Evolutionary conservation across 768 basidiomycete species (phyloP).

Genomic region (Lactarius tabidus): DNA sequence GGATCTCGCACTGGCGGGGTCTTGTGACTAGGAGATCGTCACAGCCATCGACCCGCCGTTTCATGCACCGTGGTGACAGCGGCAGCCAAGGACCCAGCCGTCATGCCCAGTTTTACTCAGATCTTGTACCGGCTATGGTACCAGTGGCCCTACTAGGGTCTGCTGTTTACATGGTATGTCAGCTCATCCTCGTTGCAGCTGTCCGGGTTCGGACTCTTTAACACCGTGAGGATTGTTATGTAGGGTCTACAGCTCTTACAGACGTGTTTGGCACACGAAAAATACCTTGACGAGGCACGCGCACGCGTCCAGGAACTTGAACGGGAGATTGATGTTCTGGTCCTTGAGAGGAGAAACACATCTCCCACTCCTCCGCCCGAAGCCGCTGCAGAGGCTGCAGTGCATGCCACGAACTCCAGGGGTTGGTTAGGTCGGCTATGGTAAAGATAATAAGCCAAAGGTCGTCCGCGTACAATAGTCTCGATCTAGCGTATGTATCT

Average conservation of each 20-base stretch:
- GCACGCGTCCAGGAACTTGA: conserved; percentile 53
- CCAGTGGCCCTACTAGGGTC: conserved; percentile 76
- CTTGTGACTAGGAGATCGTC: not conserved
- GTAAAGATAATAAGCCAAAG: not conserved
- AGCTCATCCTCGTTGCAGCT: conserved; percentile 2
- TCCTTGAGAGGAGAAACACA: conserved; percentile 9
- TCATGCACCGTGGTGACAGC: conserved; percentile 28
- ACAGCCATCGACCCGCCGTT: conserved; percentile 4
- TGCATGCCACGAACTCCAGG: not conserved
- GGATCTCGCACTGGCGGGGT: conserved; percentile 1
- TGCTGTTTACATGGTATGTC: conserved; percentile 66
- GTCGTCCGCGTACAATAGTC: not conserved
- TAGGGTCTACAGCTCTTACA: conserved; percentile 68
- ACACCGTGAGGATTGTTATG: not conserved
- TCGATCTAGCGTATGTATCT: not conserved
- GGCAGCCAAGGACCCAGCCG: conserved; percentile 34
- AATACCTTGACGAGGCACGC: conserved; percentile 59
- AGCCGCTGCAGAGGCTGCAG: not conserved
- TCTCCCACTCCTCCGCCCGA: not conserved
- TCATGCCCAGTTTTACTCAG: conserved; percentile 66
- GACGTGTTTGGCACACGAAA: conserved; percentile 63
- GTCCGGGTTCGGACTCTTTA: conserved; percentile 3
- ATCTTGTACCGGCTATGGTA: conserved; percentile 70
- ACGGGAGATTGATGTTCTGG: conserved; percentile 45
- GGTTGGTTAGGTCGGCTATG: conserved; percentile 12